Base-by-base conservation (phyloP, 768 basidiomycete species). In the Pleurotus djamor region DNA sequence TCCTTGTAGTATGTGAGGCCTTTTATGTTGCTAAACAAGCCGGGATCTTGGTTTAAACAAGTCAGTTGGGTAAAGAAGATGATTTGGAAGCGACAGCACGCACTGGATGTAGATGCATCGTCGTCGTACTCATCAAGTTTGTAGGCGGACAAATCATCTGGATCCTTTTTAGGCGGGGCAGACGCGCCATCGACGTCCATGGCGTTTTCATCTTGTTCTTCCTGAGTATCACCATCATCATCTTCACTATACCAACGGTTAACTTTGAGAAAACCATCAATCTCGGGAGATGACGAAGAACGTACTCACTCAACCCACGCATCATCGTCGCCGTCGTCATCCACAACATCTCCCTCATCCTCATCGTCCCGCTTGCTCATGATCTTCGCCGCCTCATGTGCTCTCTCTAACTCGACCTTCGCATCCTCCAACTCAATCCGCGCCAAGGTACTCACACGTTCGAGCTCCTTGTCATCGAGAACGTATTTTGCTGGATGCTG, bases 1-100 rank as follows among this genome's bases (percentile, higher is more conserved):
- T 94, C 87, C 54, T 87, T 85, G 72, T 98, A 95, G 69, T 92
- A 96, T 17, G 90, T 89, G 52, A 99, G 76, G 14, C 96, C 96
- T 69, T 97, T 96, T 72, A 98, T 94, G 67, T 93, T 96, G 71
- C 89, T 94, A 75, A 99, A 99, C 14, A 91, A 91, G 41, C 95
- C 90, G 61, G 75, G 69, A 47, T 76, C 37, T 41, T 62, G 60
- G 48, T 55, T 48, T 59, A 45, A 57, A n/a, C 61, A 58, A 57
- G 54, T 48, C 38, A 49, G 50, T 50, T 41, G 60, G 60, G 32
- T 36, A 21, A 55, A 52, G 34, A 37, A 48, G 32, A 57, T 32
- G 43, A 59, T 41, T 38, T n/a, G 44, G 14, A 62, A 57, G 52
- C n/a, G n/a, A 64, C 73, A 28, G 21, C 21, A 28, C 21, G 58